Base-by-base conservation (phyloP, 1,284 basidiomycete species). In the Austroboletus olivaceoglutinosus region DNA sequence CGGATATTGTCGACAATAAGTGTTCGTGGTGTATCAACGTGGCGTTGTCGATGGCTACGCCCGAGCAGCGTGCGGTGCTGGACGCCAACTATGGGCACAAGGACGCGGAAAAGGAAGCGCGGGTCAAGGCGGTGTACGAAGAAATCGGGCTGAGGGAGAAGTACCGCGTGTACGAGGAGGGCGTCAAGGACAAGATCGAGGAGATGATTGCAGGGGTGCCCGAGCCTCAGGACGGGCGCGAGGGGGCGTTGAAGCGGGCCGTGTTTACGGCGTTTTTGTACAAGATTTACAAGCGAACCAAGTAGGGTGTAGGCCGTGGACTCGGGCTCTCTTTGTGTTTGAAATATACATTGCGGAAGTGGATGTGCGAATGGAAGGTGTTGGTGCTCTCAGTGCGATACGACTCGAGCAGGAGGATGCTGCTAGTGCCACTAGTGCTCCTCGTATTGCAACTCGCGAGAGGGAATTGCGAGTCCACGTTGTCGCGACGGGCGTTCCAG, bases 1-100 rank as follows among this genome's bases (percentile, higher is more conserved):
- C 96, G 19, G 97, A 99, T 71, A 99, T 99, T 64, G 73, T 97
- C 51, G 96, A 99, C 74, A 98, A 98, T 83, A 99, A 99, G 76
- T 99, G 97, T 75, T 91, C 90, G 37, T 99, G 96, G 97, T 89
- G 89, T 66, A 78, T 99, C 72, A 98, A 98, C 73, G 86, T 85
- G n/a, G 96, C 94, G 30, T 80, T 99, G 54, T 74, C 78, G n/a
- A 63, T 76, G 44, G 83, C 78, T 3, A 74, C 70, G 3, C 72
- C 79, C 1, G 74, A 64, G 67, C 92, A 80, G 77, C 83, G 73
- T 36, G 67, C 67, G 38, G 63, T 83, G 58, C 81, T 78, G 30
- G 82, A 94, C 60, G 83, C 80, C 37, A 92, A 94, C 73, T 99
- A 99, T 68, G 96, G 96, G 6, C 76, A 81, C 54, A 98, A 97